A percentile compares a stretch with the other conserved stretches of the same genome.
phyloP scores from a whole-genome alignment of 345 rosid genomes.

The Nasturtium officinale region DNA sequence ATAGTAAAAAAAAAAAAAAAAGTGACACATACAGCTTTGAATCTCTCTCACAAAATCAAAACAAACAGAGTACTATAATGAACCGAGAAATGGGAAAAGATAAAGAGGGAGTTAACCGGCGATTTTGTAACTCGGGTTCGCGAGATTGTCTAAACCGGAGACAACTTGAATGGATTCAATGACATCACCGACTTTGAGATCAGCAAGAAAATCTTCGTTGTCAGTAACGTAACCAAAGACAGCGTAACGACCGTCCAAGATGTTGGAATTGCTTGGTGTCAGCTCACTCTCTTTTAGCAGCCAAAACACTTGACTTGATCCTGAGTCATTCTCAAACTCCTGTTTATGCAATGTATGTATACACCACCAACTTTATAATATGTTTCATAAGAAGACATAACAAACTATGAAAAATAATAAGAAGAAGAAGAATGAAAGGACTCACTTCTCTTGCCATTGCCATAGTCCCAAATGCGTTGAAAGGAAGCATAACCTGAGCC shows the following conservation, averaged over 20 bases:
- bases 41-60: slow-evolving; percentile 10
- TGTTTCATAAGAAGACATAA: background rate
- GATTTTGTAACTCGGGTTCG: slow-evolving; percentile 93
- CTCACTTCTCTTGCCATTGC: slow-evolving; percentile 99
- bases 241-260: slow-evolving; percentile 94
- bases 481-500: slow-evolving; percentile 96
- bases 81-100: slow-evolving; percentile 6
- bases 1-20: background rate
- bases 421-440: slow-evolving; percentile 3
- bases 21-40: slow-evolving; percentile 5
- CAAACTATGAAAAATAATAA: slow-evolving; percentile 1
- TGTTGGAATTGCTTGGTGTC: slow-evolving; percentile 94
- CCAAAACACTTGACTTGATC: slow-evolving; percentile 96
- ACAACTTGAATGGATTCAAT: slow-evolving; percentile 90
- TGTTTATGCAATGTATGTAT: slow-evolving; percentile 30
- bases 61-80: slow-evolving; percentile 1
- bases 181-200: slow-evolving; percentile 93
- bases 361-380: background rate
- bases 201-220: slow-evolving; percentile 86
- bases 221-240: slow-evolving; percentile 91
- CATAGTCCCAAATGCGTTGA: slow-evolving; percentile 99
- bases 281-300: slow-evolving; percentile 96
- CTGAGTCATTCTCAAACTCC: slow-evolving; percentile 96
- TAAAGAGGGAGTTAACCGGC: slow-evolving; percentile 55
- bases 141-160: slow-evolving; percentile 88